Percentiles rank a stretch among this genome's conserved stretches.
Conservation (phyloP, 2,329 filamentous ascomycete species). For the Coniochaeta sp. region DNA sequence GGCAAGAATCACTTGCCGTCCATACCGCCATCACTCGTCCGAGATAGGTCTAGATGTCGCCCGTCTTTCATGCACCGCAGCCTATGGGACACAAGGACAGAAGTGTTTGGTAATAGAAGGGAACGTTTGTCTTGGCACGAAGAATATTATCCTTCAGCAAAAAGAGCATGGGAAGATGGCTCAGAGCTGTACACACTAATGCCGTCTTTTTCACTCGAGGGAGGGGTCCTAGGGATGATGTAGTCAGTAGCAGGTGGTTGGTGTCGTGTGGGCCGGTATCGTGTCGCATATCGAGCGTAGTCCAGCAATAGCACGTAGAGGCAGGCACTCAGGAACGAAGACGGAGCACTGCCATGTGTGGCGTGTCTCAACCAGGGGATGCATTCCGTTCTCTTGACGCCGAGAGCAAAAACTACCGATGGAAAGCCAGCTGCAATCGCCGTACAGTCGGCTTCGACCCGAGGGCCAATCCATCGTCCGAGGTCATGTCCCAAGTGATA, state of each 20-base stretch:
- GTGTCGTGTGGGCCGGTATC: not conserved
- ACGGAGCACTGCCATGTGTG: conserved; percentile 6
- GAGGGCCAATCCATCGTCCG: conserved; percentile 15
- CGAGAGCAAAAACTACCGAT: conserved; percentile 15
- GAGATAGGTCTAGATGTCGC: conserved; percentile 27
- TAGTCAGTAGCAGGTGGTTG: not conserved
- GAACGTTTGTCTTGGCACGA: conserved; percentile 45
- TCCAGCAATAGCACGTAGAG: not conserved
- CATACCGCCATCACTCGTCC: not conserved
- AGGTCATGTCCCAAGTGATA: conserved; percentile 13
- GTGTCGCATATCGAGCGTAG: not conserved
- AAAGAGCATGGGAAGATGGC: conserved; percentile 37
- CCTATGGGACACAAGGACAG: conserved; percentile 27
- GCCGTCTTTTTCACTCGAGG: conserved; percentile 26
- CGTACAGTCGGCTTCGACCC: conserved; percentile 9
- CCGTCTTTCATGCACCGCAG: conserved; percentile 49
- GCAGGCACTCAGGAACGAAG: conserved; percentile 1
- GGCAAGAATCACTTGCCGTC: not conserved
- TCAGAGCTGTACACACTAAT: conserved; percentile 55
- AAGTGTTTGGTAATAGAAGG: conserved; percentile 54
- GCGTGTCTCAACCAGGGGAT: conserved; percentile 10
- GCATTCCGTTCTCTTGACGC: conserved; percentile 17
- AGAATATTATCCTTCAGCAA: conserved; percentile 48
- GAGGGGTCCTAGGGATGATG: not conserved
- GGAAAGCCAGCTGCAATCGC: conserved; percentile 14